phyloP scores from a whole-genome alignment of 148 eudicot genomes.

The Linanthus parryae region DNA sequence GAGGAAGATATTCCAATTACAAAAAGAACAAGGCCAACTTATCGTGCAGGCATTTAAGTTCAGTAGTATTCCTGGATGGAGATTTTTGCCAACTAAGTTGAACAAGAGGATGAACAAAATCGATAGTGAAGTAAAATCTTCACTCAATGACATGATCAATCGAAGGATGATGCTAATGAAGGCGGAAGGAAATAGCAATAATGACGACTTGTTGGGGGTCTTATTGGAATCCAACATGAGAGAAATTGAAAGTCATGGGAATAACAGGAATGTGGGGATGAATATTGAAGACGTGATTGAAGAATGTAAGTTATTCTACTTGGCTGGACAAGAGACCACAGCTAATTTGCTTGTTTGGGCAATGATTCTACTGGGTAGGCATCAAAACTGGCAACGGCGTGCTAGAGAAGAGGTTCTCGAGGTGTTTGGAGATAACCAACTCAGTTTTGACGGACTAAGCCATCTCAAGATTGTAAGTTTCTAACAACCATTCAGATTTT shows the following conservation, averaged over 20 bases:
- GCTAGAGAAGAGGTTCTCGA: conserved; percentile 5
- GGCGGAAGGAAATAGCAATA: conserved; percentile 1
- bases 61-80: conserved; percentile 27
- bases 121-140: conserved; percentile 1
- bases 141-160: not conserved
- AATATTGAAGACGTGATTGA: conserved; percentile 6
- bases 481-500: too few relatives aligned
- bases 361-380: conserved; percentile 10
- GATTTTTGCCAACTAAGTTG: conserved; percentile 27
- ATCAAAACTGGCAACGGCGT: conserved; percentile 5
- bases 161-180: conserved; percentile 4
- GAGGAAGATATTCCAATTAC: conserved; percentile 16
- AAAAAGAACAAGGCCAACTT: conserved; percentile 14
- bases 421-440: not conserved
- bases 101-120: conserved; percentile 4
- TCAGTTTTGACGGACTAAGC: not conserved
- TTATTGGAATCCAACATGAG: conserved; percentile 4
- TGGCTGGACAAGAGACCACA: conserved; percentile 8
- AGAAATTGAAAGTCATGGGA: conserved; percentile 5
- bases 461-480: conserved; percentile 5
- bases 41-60: not conserved
- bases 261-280: conserved; percentile 4
- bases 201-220: conserved; percentile 6
- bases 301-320: conserved; percentile 5
- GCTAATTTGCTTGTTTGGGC: conserved; percentile 5